Percentiles rank a stretch among this genome's conserved stretches.
These are phyloP conservation scores for Trypanosoma theileri DNA, from an alignment of 208 protist genomes.

Conservation along the genomic window DNA sequence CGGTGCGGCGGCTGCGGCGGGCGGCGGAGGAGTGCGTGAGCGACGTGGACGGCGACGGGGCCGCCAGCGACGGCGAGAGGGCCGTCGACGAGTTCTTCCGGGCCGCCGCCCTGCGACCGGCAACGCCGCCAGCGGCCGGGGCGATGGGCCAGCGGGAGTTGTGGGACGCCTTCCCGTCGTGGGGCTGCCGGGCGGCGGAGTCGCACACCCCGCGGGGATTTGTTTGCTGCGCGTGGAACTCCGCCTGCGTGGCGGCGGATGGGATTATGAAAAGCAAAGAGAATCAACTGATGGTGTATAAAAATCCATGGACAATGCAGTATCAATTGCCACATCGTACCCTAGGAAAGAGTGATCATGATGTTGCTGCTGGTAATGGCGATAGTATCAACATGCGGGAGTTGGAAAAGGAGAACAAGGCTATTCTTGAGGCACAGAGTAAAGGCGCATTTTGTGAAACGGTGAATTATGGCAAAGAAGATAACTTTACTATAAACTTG, in stretches of 20 bases:
- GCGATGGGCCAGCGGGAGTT: slow-evolving; percentile 10
- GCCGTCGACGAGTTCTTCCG: background rate
- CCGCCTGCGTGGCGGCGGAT: background rate
- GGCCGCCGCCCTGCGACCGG: too few relatives aligned
- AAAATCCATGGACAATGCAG: slow-evolving; percentile 10
- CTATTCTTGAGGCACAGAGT: background rate
- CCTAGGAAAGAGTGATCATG: too few relatives aligned
- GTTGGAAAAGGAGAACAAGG: background rate
- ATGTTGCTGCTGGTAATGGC: background rate
- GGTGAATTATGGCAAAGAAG: background rate
- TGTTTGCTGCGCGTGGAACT: slow-evolving; percentile 25
- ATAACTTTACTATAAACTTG: background rate
- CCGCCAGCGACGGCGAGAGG: background rate
- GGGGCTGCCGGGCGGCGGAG: background rate
- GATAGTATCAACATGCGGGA: background rate
- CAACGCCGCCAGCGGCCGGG: too few relatives aligned
- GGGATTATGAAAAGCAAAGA: too few relatives aligned
- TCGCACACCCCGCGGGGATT: background rate
- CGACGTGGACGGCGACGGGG: background rate
- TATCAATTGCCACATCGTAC: slow-evolving; percentile 8
- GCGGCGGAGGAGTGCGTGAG: background rate
- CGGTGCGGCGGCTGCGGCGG: background rate
- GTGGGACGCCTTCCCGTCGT: slow-evolving; percentile 10
- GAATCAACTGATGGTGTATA: background rate
- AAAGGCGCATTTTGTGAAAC: background rate